A percentile compares a stretch with the other conserved stretches of the same genome.
These are phyloP conservation scores for Sphagnurus paluster DNA, from an alignment of 1,284 basidiomycete species.

Conservation along the genomic window DNA sequence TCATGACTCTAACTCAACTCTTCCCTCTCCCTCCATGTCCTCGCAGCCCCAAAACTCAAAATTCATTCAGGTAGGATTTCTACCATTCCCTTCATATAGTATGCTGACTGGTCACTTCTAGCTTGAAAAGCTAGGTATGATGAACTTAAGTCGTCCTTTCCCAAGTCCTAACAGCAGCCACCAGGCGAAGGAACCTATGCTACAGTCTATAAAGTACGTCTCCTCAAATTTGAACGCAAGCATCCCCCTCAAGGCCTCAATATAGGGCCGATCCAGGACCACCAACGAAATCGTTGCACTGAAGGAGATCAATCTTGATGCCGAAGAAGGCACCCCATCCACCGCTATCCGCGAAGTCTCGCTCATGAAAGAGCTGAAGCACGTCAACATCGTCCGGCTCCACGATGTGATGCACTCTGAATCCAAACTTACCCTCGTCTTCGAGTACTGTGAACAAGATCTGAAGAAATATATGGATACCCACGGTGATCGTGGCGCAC, in stretches of 20 bases:
- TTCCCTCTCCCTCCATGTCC: neutral
- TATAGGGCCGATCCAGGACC: slow-evolving; percentile 77
- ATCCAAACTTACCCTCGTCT: slow-evolving; percentile 97
- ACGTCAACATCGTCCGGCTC: slow-evolving; percentile 93
- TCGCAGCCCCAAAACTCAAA: neutral
- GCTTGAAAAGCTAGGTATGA: neutral
- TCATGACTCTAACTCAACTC: too few relatives aligned
- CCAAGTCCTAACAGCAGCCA: slow-evolving; percentile 26
- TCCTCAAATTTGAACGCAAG: neutral
- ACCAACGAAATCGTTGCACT: slow-evolving; percentile 90
- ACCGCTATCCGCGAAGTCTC: slow-evolving; percentile 96
- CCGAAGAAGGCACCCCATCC: slow-evolving; percentile 93
- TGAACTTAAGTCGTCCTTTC: neutral
- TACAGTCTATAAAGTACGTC: slow-evolving; percentile 84
- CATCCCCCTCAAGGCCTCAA: slow-evolving; percentile 6
- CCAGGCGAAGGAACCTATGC: slow-evolving; percentile 83
- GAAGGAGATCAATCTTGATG: slow-evolving; percentile 95
- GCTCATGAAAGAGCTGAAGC: slow-evolving; percentile 96
- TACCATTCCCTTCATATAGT: neutral
- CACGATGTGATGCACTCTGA: slow-evolving; percentile 99
- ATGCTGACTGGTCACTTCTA: neutral
- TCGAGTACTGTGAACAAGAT: slow-evolving; percentile 98
- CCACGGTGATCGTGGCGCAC: slow-evolving; percentile 92
- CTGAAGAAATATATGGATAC: slow-evolving; percentile 99
- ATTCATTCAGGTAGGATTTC: neutral